Percentiles rank a stretch among this genome's conserved stretches.
Conservation (phyloP, 768 basidiomycete species). For the Favolaschia claudopus region DNA sequence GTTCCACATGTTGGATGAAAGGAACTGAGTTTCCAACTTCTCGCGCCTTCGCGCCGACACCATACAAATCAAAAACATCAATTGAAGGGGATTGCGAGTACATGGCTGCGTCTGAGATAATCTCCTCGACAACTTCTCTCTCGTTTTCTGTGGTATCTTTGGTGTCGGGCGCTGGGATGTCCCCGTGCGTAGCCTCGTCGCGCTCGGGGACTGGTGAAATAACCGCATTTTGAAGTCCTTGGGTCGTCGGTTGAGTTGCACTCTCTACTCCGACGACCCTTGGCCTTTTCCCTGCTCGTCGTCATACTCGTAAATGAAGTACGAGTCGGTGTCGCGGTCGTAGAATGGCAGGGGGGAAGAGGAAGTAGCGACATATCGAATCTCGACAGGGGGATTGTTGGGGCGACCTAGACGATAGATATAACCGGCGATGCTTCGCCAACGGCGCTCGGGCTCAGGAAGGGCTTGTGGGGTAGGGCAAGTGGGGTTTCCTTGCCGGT, state of each 20-base stretch:
- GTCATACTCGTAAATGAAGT: neutral
- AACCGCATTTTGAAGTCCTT: neutral
- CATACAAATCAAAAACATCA: slow-evolving; percentile 17
- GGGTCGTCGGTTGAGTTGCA: slow-evolving; percentile 1
- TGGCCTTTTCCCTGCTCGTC: slow-evolving; percentile 16
- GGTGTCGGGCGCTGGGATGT: neutral
- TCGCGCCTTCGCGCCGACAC: slow-evolving; percentile 3
- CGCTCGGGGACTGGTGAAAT: slow-evolving; percentile 15
- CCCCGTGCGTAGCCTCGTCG: slow-evolving; percentile 18
- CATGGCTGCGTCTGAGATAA: slow-evolving; percentile 12
- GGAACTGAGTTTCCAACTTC: slow-evolving; percentile 1
- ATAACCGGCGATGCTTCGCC: no score
- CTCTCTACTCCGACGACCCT: slow-evolving; percentile 17
- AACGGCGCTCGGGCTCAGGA: no score
- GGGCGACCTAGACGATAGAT: no score
- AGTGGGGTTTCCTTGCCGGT: neutral
- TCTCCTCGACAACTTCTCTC: slow-evolving; percentile 6
- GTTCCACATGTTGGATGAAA: slow-evolving; percentile 7
- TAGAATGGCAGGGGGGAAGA: neutral
- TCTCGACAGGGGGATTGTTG: no score
- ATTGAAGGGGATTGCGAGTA: neutral
- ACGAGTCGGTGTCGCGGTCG: neutral
- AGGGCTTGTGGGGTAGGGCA: no score
- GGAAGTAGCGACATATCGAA: neutral
- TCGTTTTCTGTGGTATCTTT: slow-evolving; percentile 9